These are phyloP conservation scores for Eleusine coracana DNA, from an alignment of 176 grass and related monocot genomes.

Conservation along the genomic window DNA sequence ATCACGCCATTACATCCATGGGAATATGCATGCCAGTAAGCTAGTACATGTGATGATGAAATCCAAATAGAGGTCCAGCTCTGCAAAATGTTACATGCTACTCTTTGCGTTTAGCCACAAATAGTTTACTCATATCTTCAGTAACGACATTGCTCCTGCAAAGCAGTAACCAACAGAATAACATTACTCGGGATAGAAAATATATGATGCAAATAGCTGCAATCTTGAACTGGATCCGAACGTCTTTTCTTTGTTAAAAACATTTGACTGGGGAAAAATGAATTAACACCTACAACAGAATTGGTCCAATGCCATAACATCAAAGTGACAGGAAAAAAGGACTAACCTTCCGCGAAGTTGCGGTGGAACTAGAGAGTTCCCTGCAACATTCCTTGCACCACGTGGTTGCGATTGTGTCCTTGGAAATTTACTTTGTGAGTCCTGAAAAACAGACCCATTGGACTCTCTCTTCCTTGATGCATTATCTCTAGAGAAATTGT, in stretches of 20 bases:
- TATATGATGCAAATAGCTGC: not conserved
- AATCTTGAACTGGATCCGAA: not conserved
- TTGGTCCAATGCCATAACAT: not conserved
- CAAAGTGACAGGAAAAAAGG: not conserved
- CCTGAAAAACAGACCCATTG: constrained; percentile 60
- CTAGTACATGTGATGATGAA: not conserved
- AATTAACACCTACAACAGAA: not conserved
- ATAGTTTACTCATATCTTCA: constrained; percentile 86
- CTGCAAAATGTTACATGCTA: constrained; percentile 31
- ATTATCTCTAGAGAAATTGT: constrained; percentile 48
- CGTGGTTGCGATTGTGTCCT: constrained; percentile 58
- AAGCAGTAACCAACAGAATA: constrained; percentile 20
- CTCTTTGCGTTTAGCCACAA: constrained; percentile 70
- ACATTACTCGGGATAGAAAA: constrained; percentile 8
- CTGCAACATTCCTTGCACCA: constrained; percentile 44
- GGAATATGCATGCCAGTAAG: not conserved
- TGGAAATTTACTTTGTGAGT: constrained; percentile 58
- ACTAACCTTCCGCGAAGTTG: constrained; percentile 89
- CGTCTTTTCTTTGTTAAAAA: not conserved
- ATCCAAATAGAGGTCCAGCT: not conserved
- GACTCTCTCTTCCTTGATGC: constrained; percentile 83
- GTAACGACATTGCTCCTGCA: constrained; percentile 96
- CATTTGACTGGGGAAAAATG: not conserved
- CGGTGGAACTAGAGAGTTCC: constrained; percentile 63
- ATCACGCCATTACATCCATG: not conserved